Evolutionary conservation across 75 land plant genomes (phyloP), one percentile per base, ranked within the genome.

Genomic region (Ceratopteris richardii): DNA sequence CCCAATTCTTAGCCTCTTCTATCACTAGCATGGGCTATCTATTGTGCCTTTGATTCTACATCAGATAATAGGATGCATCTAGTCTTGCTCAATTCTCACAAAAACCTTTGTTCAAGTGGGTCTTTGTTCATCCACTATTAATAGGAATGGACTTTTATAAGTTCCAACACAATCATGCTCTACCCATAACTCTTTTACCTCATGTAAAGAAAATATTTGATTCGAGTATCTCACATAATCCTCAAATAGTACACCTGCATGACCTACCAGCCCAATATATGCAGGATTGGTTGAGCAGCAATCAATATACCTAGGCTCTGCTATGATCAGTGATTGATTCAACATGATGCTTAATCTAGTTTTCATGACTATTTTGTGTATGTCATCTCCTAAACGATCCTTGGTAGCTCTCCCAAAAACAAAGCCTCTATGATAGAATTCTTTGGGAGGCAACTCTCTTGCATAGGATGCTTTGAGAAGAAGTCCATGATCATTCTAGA

Each of bases 351-450:
- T 80, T 61, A 92, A 61, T 25, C 86, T 89, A 23, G 82, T 94
- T 44, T 76, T 86, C 54, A 77, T 82, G 36, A 92, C 51, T 37
- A 88, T 77, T 76, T 85, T 92, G 79, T 92, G 85, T 89, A 92
- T 82, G 58, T 92, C 94, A 46, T 92, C 84, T 14, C 94, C 97
- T 70, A 91, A 82, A 20, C 97, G 94, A 40, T 93, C 89, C 65
- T 92, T 81, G 2, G 79, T 66, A 47, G 94, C 65, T 62, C 83
- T 85, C 14, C 89, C 97, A 39, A 84, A 41, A 7, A 92, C 86
- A 78, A 88, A 92, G 40, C 77, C 77, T 41, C 80, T 78, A 31
- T 62, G 60, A 68, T 94, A 92, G 61, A 92, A 92, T 66, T 92
- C 71, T 6, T 70, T 63, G 39, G 86, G 74, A 31, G 94, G 78